Conservation (phyloP, 192 early-diverging fungal genomes). For the Piromyces finnis region DNA sequence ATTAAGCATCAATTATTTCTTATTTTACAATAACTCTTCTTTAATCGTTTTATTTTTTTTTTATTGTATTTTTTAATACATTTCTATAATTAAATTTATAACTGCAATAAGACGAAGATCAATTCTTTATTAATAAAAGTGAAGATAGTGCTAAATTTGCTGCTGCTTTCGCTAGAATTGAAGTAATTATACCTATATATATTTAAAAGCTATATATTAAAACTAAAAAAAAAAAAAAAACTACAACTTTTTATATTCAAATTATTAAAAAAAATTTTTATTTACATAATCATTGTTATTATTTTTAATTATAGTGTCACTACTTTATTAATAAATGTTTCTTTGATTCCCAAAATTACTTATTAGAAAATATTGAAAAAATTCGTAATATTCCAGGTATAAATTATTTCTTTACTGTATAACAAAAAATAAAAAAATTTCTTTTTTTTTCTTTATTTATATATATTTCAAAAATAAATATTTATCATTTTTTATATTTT, state of each 20-base stretch:
- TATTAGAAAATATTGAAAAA: constrained; percentile 44
- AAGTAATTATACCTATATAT: constrained; percentile 18
- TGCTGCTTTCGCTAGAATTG: constrained; percentile 49
- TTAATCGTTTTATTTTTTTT: too few species aligned
- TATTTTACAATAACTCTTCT: too few species aligned
- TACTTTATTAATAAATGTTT: constrained; percentile 57
- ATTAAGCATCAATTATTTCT: constrained; percentile 27
- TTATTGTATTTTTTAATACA: too few species aligned
- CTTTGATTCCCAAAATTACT: constrained; percentile 33
- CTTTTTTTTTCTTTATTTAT: too few species aligned
- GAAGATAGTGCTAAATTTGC: constrained; percentile 37
- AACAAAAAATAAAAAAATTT: too few species aligned
- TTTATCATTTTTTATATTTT: background rate
- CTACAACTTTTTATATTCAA: too few species aligned
- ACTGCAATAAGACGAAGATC: too few species aligned
- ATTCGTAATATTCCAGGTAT: constrained; percentile 37
- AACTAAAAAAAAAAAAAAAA: background rate
- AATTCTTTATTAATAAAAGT: constrained; percentile 30
- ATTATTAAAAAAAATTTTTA: too few species aligned
- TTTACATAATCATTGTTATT: too few species aligned
- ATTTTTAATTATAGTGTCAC: constrained; percentile 1
- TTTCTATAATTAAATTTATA: too few species aligned
- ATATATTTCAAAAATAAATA: background rate
- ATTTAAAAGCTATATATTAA: background rate
- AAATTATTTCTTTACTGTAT: background rate